phyloP scores from a whole-genome alignment of 305 asterid species.

The Fraxinus floribunda region DNA sequence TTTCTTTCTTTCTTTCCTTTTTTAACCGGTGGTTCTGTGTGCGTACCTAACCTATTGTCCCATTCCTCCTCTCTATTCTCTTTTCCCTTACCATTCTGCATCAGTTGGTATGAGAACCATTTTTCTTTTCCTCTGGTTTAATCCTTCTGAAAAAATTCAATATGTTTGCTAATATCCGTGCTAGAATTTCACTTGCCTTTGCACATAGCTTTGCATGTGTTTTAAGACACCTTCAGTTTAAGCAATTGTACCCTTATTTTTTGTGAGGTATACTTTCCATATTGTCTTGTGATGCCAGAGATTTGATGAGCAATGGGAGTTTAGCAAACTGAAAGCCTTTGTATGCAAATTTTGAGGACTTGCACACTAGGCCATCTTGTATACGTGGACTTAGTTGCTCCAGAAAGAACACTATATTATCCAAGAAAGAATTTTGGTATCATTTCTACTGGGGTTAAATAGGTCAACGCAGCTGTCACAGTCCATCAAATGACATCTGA shows the following conservation, averaged over 20 bases:
- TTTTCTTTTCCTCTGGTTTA: not conserved
- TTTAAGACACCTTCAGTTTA: not conserved
- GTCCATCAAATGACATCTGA: not conserved
- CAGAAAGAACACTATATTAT: not conserved
- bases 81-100: not conserved
- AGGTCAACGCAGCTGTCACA: not conserved
- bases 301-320: not conserved
- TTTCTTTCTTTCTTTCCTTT: not conserved
- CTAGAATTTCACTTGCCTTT: not conserved
- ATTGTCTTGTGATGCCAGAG: not conserved
- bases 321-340: not conserved
- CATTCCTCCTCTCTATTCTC: not conserved
- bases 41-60: not conserved
- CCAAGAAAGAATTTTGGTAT: not conserved
- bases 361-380: not conserved
- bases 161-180: not conserved
- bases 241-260: not conserved
- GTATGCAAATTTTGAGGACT: not conserved
- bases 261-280: not conserved
- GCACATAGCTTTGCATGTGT: not conserved
- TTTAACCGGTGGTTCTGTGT: not conserved
- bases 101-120: not conserved
- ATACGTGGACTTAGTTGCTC: not conserved
- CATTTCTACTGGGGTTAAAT: not conserved
- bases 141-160: not conserved